Evolutionary conservation across 257 asterid genomes (phyloP).

Genomic region (Henckelia pumila): DNA sequence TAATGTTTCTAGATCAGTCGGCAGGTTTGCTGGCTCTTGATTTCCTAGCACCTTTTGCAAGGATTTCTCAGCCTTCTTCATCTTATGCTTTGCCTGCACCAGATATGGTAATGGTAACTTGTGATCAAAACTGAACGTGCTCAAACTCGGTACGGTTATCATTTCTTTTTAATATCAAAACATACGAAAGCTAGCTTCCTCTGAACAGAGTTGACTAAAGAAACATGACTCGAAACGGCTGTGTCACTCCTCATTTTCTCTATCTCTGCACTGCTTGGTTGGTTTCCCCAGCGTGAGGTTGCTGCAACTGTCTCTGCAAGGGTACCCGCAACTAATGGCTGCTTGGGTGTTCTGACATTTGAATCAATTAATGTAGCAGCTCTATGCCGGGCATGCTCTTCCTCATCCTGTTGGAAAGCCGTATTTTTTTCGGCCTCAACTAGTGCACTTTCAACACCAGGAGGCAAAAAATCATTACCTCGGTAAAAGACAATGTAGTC

Average conservation of each 20-base stretch:
- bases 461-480: slow-evolving; percentile 87
- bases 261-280: slow-evolving; percentile 45
- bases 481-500: slow-evolving; percentile 86
- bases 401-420: slow-evolving; percentile 62
- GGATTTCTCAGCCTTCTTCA: slow-evolving; percentile 61
- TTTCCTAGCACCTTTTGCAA: slow-evolving; percentile 55
- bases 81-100: slow-evolving; percentile 72
- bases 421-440: slow-evolving; percentile 55
- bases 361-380: slow-evolving; percentile 43
- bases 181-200: slow-evolving; percentile 72
- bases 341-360: slow-evolving; percentile 34
- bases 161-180: neutral
- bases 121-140: slow-evolving; percentile 5
- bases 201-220: slow-evolving; percentile 59
- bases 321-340: slow-evolving; percentile 86
- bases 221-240: slow-evolving; percentile 56
- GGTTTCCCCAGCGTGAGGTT: slow-evolving; percentile 68
- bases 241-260: slow-evolving; percentile 77
- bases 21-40: slow-evolving; percentile 58
- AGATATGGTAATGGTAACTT: slow-evolving; percentile 19
- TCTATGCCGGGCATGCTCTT: slow-evolving; percentile 71
- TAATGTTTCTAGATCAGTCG: slow-evolving; percentile 80
- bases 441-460: slow-evolving; percentile 51
- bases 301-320: slow-evolving; percentile 93
- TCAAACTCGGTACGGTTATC: neutral